Conservation (phyloP, 179 eudicot genomes). For the Spergularia azorica region DNA sequence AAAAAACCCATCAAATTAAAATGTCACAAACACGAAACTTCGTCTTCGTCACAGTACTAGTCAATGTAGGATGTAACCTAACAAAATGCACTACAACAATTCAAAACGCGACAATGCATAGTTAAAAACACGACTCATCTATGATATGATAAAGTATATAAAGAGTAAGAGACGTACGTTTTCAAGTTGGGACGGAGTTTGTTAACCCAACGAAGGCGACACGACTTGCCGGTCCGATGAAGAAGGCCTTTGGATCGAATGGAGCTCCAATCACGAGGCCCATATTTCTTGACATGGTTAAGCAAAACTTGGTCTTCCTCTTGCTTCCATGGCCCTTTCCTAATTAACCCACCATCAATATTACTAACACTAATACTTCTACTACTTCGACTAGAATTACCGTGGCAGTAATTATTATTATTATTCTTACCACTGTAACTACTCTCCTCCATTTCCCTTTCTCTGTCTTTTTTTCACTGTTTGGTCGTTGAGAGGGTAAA, state of each 20-base stretch:
- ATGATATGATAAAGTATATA: conserved; percentile 3
- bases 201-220: conserved; percentile 94
- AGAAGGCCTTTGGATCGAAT: conserved; percentile 87
- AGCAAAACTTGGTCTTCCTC: conserved; percentile 74
- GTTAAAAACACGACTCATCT: conserved; percentile 39
- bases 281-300: conserved; percentile 57
- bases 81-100: too few relatives aligned
- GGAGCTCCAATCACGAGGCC: conserved; percentile 95
- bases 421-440: conserved; percentile 16
- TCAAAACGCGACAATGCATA: too few relatives aligned
- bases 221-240: conserved; percentile 78
- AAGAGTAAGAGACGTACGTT: conserved; percentile 42
- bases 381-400: neutral
- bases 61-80: too few relatives aligned
- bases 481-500: neutral
- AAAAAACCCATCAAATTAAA: too few relatives aligned
- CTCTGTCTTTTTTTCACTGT: neutral
- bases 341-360: conserved; percentile 12
- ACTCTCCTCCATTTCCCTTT: conserved; percentile 18
- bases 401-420: neutral
- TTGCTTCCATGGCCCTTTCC: conserved; percentile 79
- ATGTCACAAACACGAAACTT: too few relatives aligned
- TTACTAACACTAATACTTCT: neutral
- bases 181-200: conserved; percentile 81
- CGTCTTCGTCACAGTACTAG: too few relatives aligned